phyloP scores from a whole-genome alignment of 306 rosid species.

The Mucuna pruriens region DNA sequence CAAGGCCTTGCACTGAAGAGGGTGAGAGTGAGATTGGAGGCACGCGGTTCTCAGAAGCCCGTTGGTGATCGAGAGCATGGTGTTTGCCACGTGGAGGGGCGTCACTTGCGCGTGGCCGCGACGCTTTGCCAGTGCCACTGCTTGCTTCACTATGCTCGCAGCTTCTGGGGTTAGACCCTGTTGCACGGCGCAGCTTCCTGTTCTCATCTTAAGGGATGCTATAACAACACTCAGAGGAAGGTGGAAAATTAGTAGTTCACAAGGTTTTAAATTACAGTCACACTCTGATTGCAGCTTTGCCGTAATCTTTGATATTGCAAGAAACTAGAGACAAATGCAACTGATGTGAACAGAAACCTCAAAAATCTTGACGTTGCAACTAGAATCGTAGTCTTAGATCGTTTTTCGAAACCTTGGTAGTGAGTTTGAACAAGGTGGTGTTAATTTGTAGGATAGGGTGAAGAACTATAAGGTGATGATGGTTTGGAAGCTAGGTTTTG shows the following conservation, averaged over 20 bases:
- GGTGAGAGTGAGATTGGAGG: constrained; percentile 93
- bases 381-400: background rate
- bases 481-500: constrained; percentile 25
- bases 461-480: background rate
- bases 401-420: background rate
- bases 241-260: background rate
- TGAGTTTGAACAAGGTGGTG: constrained; percentile 3
- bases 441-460: constrained; percentile 35
- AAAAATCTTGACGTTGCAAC: background rate
- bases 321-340: background rate
- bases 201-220: constrained; percentile 60
- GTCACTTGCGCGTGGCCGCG: constrained; percentile 98
- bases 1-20: constrained; percentile 94
- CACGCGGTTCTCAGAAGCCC: constrained; percentile 82
- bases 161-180: constrained; percentile 88
- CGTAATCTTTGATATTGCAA: background rate
- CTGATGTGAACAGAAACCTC: background rate
- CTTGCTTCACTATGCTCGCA: constrained; percentile 72
- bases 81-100: constrained; percentile 92
- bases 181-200: constrained; percentile 76
- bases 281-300: background rate
- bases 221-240: background rate
- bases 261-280: background rate
- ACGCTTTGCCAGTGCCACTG: constrained; percentile 72
- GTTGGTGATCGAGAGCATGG: constrained; percentile 72